Evolutionary conservation across 331 rosid genomes (phyloP).

Genomic region (Quercus lobata): DNA sequence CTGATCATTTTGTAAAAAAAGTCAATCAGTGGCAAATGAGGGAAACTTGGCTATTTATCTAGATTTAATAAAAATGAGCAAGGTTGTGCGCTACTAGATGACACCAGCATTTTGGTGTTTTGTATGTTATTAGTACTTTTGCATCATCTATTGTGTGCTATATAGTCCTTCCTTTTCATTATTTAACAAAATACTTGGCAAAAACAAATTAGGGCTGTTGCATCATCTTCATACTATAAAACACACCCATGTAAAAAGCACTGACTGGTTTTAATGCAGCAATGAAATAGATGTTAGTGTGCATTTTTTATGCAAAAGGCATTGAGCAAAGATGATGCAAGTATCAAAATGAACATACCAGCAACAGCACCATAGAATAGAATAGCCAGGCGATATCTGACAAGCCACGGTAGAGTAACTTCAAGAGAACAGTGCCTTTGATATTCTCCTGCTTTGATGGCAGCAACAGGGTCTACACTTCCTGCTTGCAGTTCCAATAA

Average conservation of each 20-base stretch:
- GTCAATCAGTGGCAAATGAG: too few species aligned
- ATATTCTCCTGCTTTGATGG: slow-evolving; percentile 24
- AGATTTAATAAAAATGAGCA: not conserved
- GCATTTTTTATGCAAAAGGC: not conserved
- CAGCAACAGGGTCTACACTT: slow-evolving; percentile 20
- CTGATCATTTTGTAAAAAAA: too few species aligned
- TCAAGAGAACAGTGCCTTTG: slow-evolving; percentile 60
- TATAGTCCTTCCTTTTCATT: not conserved
- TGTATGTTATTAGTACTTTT: not conserved
- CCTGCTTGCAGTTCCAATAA: slow-evolving; percentile 40
- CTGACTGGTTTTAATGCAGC: not conserved
- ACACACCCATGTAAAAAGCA: not conserved
- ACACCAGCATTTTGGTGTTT: not conserved
- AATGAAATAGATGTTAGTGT: not conserved
- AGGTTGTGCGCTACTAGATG: not conserved
- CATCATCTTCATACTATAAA: not conserved
- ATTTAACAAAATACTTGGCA: not conserved
- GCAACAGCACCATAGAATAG: slow-evolving; percentile 30
- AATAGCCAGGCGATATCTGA: slow-evolving; percentile 60
- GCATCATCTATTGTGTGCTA: not conserved
- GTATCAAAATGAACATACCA: slow-evolving; percentile 34
- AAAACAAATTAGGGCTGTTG: not conserved
- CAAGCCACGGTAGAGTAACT: slow-evolving; percentile 56
- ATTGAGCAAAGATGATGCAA: not conserved
- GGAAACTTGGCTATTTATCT: too few species aligned